Conservation (phyloP, 345 rosid species). For the Tarenaya hassleriana region DNA sequence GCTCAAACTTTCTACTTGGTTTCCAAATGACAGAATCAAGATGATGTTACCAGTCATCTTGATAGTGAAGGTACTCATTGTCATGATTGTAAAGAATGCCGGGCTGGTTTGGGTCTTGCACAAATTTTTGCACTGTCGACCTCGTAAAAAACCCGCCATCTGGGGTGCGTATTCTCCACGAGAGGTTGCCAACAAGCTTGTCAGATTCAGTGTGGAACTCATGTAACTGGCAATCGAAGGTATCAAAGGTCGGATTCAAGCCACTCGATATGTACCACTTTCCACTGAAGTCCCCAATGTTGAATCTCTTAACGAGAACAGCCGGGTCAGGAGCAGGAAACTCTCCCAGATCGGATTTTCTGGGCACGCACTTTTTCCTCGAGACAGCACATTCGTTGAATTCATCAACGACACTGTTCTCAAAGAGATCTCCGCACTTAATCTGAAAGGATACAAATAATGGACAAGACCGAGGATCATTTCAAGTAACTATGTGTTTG, state of each 20-base stretch:
- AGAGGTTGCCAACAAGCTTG: constrained; percentile 67
- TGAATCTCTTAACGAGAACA: constrained; percentile 62
- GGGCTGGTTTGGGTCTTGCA: constrained; percentile 71
- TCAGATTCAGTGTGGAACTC: constrained; percentile 66
- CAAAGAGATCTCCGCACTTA: constrained; percentile 92
- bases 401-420: constrained; percentile 74
- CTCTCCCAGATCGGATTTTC: constrained; percentile 79
- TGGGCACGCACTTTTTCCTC: constrained; percentile 84
- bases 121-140: constrained; percentile 55
- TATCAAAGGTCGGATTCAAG: constrained; percentile 82
- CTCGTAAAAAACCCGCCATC: constrained; percentile 78
- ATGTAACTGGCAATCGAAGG: constrained; percentile 82
- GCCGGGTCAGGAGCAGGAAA: constrained; percentile 81
- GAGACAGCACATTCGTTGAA: constrained; percentile 94
- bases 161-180: constrained; percentile 78
- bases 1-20: too few species aligned
- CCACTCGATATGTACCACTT: constrained; percentile 91
- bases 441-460: constrained; percentile 42
- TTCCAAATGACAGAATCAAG: background rate
- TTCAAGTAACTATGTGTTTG: constrained; percentile 1
- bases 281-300: constrained; percentile 66
- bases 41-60: constrained; percentile 81
- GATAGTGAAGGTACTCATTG: constrained; percentile 89
- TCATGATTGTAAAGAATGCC: constrained; percentile 76
- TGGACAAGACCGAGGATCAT: constrained; percentile 3